Conservation (phyloP, 1,284 basidiomycete species). For the Apiotrichum gamsii region DNA sequence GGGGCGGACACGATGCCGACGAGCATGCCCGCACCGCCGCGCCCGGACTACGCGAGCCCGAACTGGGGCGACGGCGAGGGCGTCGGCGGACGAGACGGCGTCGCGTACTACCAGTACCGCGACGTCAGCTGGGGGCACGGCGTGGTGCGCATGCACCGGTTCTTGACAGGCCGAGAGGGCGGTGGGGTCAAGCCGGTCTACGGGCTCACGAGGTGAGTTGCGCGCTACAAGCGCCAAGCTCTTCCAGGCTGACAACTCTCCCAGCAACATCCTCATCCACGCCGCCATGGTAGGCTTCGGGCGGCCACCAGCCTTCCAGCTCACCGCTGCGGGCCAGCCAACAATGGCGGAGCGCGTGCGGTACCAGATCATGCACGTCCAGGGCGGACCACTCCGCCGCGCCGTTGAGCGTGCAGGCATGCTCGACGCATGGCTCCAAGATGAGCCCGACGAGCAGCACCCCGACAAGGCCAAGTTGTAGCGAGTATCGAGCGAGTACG, state of each 20-base stretch:
- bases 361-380: conserved; percentile 50
- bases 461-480: conserved; percentile 4
- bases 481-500: no score
- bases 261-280: conserved; percentile 64
- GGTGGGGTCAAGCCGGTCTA: conserved; percentile 75
- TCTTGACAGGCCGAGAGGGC: conserved; percentile 72
- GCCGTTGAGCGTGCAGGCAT: conserved; percentile 54
- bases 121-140: conserved; percentile 53
- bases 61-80: not conserved
- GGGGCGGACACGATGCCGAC: conserved; percentile 16
- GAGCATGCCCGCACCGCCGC: not conserved
- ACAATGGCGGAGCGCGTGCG: conserved; percentile 57
- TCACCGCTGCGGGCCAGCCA: conserved; percentile 56
- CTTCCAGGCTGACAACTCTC: not conserved
- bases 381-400: conserved; percentile 51
- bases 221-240: not conserved
- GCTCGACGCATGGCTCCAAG: conserved; percentile 24
- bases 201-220: conserved; percentile 65
- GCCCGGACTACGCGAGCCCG: conserved; percentile 13
- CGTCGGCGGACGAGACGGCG: conserved; percentile 32
- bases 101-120: conserved; percentile 57
- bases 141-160: conserved; percentile 60
- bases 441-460: conserved; percentile 5
- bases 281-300: conserved; percentile 63
- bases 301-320: conserved; percentile 57